These are phyloP conservation scores for Umbelopsis sp. DNA, from an alignment of 192 early-diverging fungal genomes.

Conservation along the genomic window DNA sequence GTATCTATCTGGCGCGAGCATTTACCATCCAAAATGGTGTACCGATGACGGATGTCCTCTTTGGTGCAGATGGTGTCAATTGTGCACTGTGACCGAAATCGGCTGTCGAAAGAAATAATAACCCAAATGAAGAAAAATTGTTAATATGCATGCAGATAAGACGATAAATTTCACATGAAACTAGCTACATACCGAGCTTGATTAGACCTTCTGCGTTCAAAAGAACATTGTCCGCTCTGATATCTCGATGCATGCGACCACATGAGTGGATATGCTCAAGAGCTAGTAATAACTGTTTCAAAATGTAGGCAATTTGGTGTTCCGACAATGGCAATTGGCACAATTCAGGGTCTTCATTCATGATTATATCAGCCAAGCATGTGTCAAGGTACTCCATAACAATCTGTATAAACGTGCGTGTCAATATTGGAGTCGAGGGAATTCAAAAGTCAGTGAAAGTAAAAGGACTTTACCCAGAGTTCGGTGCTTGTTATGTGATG, in stretches of 20 bases:
- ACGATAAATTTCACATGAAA: constrained; percentile 37
- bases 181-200: constrained; percentile 57
- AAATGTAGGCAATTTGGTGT: constrained; percentile 85
- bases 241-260: constrained; percentile 85
- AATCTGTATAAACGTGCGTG: constrained; percentile 34
- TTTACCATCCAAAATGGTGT: constrained; percentile 90
- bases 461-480: constrained; percentile 64
- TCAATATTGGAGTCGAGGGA: neutral
- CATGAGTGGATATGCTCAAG: constrained; percentile 72
- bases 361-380: constrained; percentile 89
- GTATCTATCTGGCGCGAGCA: too few species aligned
- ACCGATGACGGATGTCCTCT: constrained; percentile 78
- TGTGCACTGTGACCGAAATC: constrained; percentile 94
- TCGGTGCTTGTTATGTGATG: constrained; percentile 76
- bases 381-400: constrained; percentile 97
- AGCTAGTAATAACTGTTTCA: constrained; percentile 74
- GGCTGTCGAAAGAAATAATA: neutral
- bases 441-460: neutral
- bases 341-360: constrained; percentile 59
- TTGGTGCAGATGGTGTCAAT: constrained; percentile 73
- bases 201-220: constrained; percentile 74
- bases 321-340: constrained; percentile 63
- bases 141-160: neutral
- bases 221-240: constrained; percentile 87
- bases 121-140: neutral